A percentile compares a stretch with the other conserved stretches of the same genome.
phyloP scores from a whole-genome alignment of 2,329 filamentous ascomycete genomes.

The Neonectria faginata region DNA sequence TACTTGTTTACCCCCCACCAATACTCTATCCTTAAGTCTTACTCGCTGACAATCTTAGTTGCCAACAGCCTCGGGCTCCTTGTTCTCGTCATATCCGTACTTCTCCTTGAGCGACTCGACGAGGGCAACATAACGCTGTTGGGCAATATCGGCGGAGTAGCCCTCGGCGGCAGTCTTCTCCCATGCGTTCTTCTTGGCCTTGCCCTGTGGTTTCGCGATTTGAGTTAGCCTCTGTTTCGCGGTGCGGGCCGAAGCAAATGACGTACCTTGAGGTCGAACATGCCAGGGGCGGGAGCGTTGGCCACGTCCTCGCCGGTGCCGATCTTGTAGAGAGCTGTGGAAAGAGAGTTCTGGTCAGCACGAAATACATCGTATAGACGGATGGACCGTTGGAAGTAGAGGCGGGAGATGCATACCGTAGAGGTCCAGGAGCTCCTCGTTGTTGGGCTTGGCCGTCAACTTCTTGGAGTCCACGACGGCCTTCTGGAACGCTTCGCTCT shows the following conservation, averaged over 20 bases:
- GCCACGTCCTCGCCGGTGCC: constrained; percentile 67
- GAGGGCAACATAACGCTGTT: constrained; percentile 79
- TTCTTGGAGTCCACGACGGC: constrained; percentile 74
- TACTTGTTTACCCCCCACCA: no score
- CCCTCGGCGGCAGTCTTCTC: constrained; percentile 74
- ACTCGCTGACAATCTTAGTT: constrained; percentile 39
- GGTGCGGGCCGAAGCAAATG: not conserved
- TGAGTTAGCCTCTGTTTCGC: constrained; percentile 22
- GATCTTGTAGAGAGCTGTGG: constrained; percentile 69
- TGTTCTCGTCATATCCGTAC: constrained; percentile 75
- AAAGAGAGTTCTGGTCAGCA: constrained; percentile 8
- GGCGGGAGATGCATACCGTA: constrained; percentile 60
- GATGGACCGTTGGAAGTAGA: not conserved
- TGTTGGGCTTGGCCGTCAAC: constrained; percentile 72
- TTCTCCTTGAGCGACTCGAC: constrained; percentile 78
- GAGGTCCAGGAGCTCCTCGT: constrained; percentile 73
- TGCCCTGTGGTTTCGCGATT: constrained; percentile 65
- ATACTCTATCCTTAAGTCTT: constrained; percentile 19
- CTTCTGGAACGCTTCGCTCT: constrained; percentile 63
- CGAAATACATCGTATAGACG: not conserved
- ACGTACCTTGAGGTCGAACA: constrained; percentile 76
- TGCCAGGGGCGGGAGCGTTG: constrained; percentile 69
- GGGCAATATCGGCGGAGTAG: constrained; percentile 72
- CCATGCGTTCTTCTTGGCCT: constrained; percentile 86
- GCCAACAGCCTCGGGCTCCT: constrained; percentile 68